Evolutionary conservation across 2,329 filamentous ascomycete genomes (phyloP).

Genomic region (Colletotrichum neosansevieriae): DNA sequence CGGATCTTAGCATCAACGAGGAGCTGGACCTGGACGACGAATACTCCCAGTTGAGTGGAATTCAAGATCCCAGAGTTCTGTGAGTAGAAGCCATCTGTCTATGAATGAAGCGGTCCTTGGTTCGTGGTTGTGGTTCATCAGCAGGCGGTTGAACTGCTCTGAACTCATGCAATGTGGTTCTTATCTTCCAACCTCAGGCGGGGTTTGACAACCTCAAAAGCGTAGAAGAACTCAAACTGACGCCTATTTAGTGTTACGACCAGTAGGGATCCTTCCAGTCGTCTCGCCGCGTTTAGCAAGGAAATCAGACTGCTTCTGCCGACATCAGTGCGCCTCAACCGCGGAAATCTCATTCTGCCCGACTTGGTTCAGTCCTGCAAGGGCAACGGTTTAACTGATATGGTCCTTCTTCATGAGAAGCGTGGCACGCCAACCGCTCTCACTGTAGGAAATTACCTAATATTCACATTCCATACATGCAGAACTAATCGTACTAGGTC

Average conservation of each 20-base stretch:
- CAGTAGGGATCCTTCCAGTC: slow-evolving; percentile 85
- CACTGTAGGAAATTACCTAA: slow-evolving; percentile 57
- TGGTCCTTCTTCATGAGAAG: slow-evolving; percentile 91
- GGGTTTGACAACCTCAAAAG: background rate
- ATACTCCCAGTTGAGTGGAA: slow-evolving; percentile 89
- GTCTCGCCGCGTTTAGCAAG: slow-evolving; percentile 91
- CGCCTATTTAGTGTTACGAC: slow-evolving; percentile 70
- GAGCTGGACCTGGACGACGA: slow-evolving; percentile 86
- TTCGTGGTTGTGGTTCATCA: no score
- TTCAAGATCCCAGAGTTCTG: slow-evolving; percentile 76
- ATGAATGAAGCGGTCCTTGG: no score
- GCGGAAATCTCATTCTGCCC: slow-evolving; percentile 88
- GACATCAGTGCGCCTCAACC: slow-evolving; percentile 88
- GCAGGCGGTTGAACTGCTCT: no score
- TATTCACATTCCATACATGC: no score
- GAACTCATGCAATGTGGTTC: no score
- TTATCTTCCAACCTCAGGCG: no score
- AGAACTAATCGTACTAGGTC: slow-evolving; percentile 50
- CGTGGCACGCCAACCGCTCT: slow-evolving; percentile 91
- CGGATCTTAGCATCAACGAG: slow-evolving; percentile 75
- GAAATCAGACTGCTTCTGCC: slow-evolving; percentile 84
- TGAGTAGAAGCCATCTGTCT: background rate
- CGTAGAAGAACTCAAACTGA: background rate
- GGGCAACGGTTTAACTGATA: slow-evolving; percentile 82
- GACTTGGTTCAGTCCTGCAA: slow-evolving; percentile 88